These are phyloP conservation scores for Populus euphratica DNA, from an alignment of 345 rosid genomes.

Conservation along the genomic window DNA sequence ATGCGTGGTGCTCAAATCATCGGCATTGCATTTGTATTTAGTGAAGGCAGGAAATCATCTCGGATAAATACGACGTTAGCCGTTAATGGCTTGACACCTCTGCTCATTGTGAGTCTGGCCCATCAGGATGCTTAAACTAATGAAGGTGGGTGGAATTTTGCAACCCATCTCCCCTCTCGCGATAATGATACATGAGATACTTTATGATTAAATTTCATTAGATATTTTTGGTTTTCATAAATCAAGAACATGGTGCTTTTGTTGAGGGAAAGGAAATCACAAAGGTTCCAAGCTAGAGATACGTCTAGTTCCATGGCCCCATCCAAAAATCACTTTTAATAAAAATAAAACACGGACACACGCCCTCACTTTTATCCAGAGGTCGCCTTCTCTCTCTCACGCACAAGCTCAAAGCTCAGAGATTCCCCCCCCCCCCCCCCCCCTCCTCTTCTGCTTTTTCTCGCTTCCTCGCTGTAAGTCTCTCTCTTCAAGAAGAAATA, in stretches of 20 bases:
- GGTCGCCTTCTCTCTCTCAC: neutral
- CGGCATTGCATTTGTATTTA: neutral
- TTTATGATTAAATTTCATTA: too few relatives aligned
- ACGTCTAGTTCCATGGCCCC: neutral
- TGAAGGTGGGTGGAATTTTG: constrained; percentile 49
- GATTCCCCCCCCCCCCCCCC: neutral
- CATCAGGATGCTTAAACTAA: constrained; percentile 92
- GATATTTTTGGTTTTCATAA: too few relatives aligned
- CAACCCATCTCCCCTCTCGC: neutral
- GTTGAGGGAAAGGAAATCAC: too few relatives aligned
- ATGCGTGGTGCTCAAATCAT: neutral
- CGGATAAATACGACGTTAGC: constrained; percentile 91
- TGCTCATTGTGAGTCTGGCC: constrained; percentile 79
- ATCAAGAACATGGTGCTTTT: too few relatives aligned
- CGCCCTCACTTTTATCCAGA: neutral
- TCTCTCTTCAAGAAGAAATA: neutral
- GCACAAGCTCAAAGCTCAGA: neutral
- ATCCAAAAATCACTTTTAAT: neutral
- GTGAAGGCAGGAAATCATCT: constrained; percentile 68
- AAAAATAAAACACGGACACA: neutral
- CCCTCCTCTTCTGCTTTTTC: neutral
- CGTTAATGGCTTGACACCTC: constrained; percentile 90
- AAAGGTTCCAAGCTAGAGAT: too few relatives aligned
- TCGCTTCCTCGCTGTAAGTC: constrained; percentile 8
- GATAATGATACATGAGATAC: too few relatives aligned